These are phyloP conservation scores for Leccinum pachyderme DNA, from an alignment of 1,284 basidiomycete genomes.

Conservation along the genomic window DNA sequence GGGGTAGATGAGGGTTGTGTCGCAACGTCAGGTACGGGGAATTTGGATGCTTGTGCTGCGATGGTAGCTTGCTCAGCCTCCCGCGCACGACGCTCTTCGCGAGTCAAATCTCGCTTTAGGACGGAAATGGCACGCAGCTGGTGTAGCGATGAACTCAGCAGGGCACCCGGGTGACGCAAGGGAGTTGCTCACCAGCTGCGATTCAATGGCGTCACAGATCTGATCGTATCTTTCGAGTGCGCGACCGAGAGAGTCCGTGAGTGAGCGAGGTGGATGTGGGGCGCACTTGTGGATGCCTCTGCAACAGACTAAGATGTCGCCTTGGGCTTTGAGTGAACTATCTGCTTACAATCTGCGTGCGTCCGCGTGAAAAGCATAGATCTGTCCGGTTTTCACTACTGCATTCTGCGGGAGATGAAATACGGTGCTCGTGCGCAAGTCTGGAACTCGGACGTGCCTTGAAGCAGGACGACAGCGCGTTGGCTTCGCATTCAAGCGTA, in stretches of 20 bases:
- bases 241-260: constrained; percentile 61
- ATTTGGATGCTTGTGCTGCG: constrained; percentile 30
- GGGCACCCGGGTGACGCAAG: neutral
- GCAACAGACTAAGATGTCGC: neutral
- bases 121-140: constrained; percentile 69
- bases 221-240: constrained; percentile 77
- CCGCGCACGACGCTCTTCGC: constrained; percentile 55
- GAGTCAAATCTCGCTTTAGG: constrained; percentile 62
- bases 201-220: constrained; percentile 70
- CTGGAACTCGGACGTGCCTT: constrained; percentile 41
- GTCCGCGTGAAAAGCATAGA: constrained; percentile 67
- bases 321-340: neutral
- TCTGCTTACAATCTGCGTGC: constrained; percentile 56
- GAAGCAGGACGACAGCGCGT: constrained; percentile 53
- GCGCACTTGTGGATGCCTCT: constrained; percentile 59
- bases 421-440: neutral
- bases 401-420: constrained; percentile 45
- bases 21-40: constrained; percentile 25
- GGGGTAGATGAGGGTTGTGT: constrained; percentile 18
- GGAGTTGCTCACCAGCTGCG: constrained; percentile 54
- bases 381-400: constrained; percentile 64
- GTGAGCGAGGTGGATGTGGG: constrained; percentile 59
- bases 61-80: constrained; percentile 45
- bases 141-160: constrained; percentile 1
- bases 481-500: constrained; percentile 63